These are phyloP conservation scores for Penicillium sp. DNA, from an alignment of 2,329 filamentous ascomycete species.

Conservation along the genomic window DNA sequence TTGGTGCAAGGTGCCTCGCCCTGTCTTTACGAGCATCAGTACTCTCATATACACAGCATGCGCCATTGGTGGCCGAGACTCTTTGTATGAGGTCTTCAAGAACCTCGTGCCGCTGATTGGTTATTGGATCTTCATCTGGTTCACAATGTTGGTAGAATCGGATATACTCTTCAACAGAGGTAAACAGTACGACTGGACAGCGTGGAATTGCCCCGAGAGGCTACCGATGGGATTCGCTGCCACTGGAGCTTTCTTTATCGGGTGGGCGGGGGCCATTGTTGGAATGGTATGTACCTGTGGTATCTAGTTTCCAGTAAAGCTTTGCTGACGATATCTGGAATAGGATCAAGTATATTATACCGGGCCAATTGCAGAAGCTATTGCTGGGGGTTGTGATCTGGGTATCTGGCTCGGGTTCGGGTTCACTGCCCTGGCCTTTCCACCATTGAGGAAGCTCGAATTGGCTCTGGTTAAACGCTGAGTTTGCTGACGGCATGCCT, in stretches of 20 bases:
- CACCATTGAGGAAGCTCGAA: conserved; percentile 42
- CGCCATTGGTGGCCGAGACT: conserved; percentile 50
- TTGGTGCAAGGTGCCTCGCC: conserved; percentile 46
- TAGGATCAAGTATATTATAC: conserved; percentile 46
- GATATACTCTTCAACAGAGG: conserved; percentile 48
- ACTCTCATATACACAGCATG: conserved; percentile 50
- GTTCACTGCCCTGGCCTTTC: conserved; percentile 42
- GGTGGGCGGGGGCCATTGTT: conserved; percentile 47
- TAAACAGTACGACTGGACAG: conserved; percentile 46
- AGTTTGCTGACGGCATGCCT: background rate
- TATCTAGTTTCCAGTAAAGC: background rate
- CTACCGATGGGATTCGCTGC: conserved; percentile 51
- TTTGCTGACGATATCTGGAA: conserved; percentile 10
- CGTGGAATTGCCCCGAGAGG: conserved; percentile 44
- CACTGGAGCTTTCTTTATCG: conserved; percentile 41
- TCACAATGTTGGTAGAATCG: conserved; percentile 49
- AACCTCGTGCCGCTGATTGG: conserved; percentile 54
- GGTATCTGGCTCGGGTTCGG: conserved; percentile 43
- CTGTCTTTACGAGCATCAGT: conserved; percentile 48
- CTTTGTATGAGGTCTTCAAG: conserved; percentile 51
- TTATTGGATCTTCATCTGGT: conserved; percentile 52
- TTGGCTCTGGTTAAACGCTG: conserved; percentile 35
- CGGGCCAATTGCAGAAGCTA: conserved; percentile 40
- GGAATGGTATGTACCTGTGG: conserved; percentile 40
- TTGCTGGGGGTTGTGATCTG: conserved; percentile 41